Evolutionary conservation across 1,139 yeast genomes (phyloP), one percentile per base, ranked within the genome.

Genomic region (Kodamaea derodonti): DNA sequence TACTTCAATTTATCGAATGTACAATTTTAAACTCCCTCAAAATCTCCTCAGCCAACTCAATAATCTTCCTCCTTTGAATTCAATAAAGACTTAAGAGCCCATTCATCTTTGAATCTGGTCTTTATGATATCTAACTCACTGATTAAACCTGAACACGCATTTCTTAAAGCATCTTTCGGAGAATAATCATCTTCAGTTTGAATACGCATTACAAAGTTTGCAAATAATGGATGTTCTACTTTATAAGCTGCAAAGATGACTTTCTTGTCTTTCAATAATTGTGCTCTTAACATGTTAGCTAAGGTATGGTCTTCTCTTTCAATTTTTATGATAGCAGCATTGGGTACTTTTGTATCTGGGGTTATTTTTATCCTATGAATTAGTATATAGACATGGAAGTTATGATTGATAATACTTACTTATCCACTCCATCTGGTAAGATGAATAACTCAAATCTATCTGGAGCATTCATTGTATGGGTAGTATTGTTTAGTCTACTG

Each of bases 291-390:
- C 52, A 92, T 62, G 58, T 92, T 92, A 17, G 95, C 98, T 39
- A 92, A 72, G 2, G 99, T 94, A 57, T 92, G 99, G 60, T 92
- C 99, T 60, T 92, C 99, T 56, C 96, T 82, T 60, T 92, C 97
- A 47, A 92, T 87, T 46, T 85, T 87, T 48, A 92, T 75, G 42
- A 90, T 79, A 37, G 95, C 94, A 33, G 97, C 95, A 59, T 92
- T 92, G 24, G 97, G 96, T 31, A 92, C 94, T 52, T 92, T 85
- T 39, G 95, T 80, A 60, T 92, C 99, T 9, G 97, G 97, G 23
- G 88, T 84, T 43, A 92, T 80, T 42, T 84, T 81, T 43, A 92
- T 73, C 61, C 28, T 25, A 37, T 13, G 12, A 13, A 56, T 52
- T 49, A 53, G 55, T 47, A 36, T 20, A 33, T 12, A 27, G 18